Conservation (phyloP, 75 land plant species). For the Isoetes taiwanensis region DNA sequence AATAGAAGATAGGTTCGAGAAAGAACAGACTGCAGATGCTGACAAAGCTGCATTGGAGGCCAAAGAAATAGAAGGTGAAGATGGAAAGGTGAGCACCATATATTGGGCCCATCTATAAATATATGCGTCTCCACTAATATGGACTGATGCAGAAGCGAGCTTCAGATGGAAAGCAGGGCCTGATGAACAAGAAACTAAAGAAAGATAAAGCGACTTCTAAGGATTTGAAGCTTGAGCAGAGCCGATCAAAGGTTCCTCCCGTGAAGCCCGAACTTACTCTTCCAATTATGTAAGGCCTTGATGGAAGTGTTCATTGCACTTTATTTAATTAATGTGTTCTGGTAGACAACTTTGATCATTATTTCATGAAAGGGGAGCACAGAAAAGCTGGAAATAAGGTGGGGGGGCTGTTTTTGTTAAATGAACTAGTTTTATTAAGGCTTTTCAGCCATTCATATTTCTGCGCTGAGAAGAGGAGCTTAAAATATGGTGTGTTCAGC, state of each 20-base stretch:
- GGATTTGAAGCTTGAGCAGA: conserved; percentile 38
- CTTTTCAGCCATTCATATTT: too few relatives aligned
- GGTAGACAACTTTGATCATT: too few relatives aligned
- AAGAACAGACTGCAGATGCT: conserved; percentile 53
- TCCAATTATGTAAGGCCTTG: conserved; percentile 54
- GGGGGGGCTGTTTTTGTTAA: too few relatives aligned
- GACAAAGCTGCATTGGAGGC: conserved; percentile 69
- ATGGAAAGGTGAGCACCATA: conserved; percentile 54
- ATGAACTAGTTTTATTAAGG: too few relatives aligned
- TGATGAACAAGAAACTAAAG: conserved; percentile 55
- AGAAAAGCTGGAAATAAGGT: too few relatives aligned
- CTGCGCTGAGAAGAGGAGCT: too few relatives aligned
- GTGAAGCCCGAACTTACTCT: conserved; percentile 84
- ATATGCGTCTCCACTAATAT: background rate
- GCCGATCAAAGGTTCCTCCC: conserved; percentile 50
- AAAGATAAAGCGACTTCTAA: conserved; percentile 67
- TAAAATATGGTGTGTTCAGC: too few relatives aligned
- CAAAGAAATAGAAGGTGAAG: conserved; percentile 69
- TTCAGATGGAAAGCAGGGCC: conserved; percentile 49
- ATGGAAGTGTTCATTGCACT: background rate
- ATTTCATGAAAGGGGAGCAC: too few relatives aligned
- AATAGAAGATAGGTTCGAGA: conserved; percentile 77
- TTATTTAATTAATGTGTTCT: too few relatives aligned
- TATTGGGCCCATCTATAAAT: too few relatives aligned
- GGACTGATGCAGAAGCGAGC: conserved; percentile 43